Evolutionary conservation across 768 basidiomycete species (phyloP).

Genomic region (Macrolepiota fuliginosa): DNA sequence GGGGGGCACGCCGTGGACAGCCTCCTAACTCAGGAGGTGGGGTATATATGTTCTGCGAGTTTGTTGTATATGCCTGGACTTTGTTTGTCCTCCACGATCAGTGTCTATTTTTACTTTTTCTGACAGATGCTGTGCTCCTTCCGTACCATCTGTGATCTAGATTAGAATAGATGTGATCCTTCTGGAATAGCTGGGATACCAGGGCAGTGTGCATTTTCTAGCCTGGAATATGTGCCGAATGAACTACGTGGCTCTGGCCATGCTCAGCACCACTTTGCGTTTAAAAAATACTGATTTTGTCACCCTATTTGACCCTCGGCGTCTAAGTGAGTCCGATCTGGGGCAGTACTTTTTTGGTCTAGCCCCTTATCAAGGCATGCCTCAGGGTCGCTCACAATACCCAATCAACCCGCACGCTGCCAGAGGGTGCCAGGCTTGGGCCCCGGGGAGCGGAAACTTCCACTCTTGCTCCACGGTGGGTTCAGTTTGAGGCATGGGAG

Average conservation of each 20-base stretch:
- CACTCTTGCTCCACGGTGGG: slow-evolving; percentile 1
- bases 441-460: slow-evolving; percentile 6
- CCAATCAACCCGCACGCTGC: slow-evolving; percentile 1
- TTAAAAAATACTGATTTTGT: neutral
- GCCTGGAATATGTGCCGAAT: neutral
- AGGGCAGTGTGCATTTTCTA: neutral
- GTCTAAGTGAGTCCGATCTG: neutral
- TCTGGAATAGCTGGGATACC: slow-evolving; percentile 4
- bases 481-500: neutral
- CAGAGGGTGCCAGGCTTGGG: slow-evolving; percentile 7
- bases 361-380: slow-evolving; percentile 5
- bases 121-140: slow-evolving; percentile 9
- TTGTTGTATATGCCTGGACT: neutral
- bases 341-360: slow-evolving; percentile 2
- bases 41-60: neutral
- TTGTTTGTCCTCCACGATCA: slow-evolving; percentile 1
- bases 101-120: slow-evolving; percentile 11
- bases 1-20: slow-evolving; percentile 36
- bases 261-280: neutral
- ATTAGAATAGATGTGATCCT: slow-evolving; percentile 6
- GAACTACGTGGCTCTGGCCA: neutral
- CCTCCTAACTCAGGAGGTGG: neutral
- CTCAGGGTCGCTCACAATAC: slow-evolving; percentile 8
- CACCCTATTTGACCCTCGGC: neutral
- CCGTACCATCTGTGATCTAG: slow-evolving; percentile 12